Evolutionary conservation across 192 early-diverging fungal species (phyloP).

Genomic region (Entomortierella lignicola): DNA sequence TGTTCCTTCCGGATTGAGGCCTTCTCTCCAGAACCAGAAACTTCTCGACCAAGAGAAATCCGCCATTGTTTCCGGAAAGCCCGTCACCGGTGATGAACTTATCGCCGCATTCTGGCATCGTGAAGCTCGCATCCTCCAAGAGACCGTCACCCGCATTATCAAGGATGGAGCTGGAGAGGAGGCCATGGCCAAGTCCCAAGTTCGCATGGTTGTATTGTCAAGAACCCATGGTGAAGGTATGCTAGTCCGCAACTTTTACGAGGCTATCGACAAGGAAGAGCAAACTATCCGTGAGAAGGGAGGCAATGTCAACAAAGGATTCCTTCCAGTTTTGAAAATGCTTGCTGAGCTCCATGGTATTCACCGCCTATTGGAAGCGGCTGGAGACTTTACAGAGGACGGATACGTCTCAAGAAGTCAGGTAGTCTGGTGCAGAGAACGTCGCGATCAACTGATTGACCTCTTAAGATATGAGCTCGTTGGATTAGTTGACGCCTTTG

Average conservation of each 20-base stretch:
- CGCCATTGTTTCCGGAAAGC: constrained; percentile 36
- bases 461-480: constrained; percentile 75
- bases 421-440: constrained; percentile 67
- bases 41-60: constrained; percentile 29
- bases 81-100: constrained; percentile 41
- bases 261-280: constrained; percentile 65
- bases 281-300: not conserved
- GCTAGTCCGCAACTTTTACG: constrained; percentile 80
- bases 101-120: constrained; percentile 62
- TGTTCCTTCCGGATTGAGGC: constrained; percentile 72
- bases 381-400: constrained; percentile 81
- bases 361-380: constrained; percentile 74
- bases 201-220: constrained; percentile 54
- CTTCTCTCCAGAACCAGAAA: constrained; percentile 26
- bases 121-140: constrained; percentile 57
- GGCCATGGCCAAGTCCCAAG: constrained; percentile 61
- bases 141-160: constrained; percentile 54
- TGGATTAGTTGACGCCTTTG: constrained; percentile 87
- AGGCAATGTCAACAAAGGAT: constrained; percentile 44
- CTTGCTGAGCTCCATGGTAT: constrained; percentile 80
- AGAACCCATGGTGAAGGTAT: constrained; percentile 80
- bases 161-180: constrained; percentile 57
- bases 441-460: constrained; percentile 67
- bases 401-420: constrained; percentile 75
- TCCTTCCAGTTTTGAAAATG: constrained; percentile 70